Evolutionary conservation across 179 eudicot genomes (phyloP).

Genomic region (Sideroxylon spinosum): DNA sequence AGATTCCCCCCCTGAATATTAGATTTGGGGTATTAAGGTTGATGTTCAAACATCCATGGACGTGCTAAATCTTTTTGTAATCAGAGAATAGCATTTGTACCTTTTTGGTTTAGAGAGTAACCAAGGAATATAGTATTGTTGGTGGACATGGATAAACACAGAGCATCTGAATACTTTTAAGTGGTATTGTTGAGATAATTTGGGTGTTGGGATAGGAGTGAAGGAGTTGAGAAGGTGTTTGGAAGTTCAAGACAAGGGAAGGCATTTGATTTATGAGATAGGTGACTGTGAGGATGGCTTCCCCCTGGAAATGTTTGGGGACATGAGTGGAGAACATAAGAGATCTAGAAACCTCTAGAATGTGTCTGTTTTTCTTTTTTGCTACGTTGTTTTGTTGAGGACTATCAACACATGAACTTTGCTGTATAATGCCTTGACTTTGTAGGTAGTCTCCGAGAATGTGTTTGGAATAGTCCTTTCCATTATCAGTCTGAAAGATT

Average conservation of each 20-base stretch:
- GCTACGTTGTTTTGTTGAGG: not conserved
- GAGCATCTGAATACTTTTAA: not conserved
- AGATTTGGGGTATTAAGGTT: too few relatives aligned
- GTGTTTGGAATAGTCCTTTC: too few relatives aligned
- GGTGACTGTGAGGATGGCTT: not conserved
- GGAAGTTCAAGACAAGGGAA: constrained; percentile 3
- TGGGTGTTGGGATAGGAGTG: not conserved
- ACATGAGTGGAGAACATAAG: constrained; percentile 6
- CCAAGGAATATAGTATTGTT: not conserved
- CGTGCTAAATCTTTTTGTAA: not conserved
- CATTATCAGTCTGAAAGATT: too few relatives aligned
- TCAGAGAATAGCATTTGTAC: too few relatives aligned
- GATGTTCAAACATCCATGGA: constrained; percentile 3
- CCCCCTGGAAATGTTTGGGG: not conserved
- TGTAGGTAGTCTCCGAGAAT: not conserved
- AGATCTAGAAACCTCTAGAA: not conserved
- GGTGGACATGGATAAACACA: not conserved
- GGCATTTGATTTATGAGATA: constrained; percentile 3
- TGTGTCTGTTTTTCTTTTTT: constrained; percentile 1
- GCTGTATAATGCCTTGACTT: not conserved
- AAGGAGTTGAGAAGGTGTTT: constrained; percentile 6
- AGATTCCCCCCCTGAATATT: not conserved
- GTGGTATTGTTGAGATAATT: not conserved
- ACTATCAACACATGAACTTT: not conserved
- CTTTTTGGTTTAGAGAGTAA: too few relatives aligned